phyloP scores from a whole-genome alignment of 1,284 basidiomycete species.

The Rhodotorula sp. region DNA sequence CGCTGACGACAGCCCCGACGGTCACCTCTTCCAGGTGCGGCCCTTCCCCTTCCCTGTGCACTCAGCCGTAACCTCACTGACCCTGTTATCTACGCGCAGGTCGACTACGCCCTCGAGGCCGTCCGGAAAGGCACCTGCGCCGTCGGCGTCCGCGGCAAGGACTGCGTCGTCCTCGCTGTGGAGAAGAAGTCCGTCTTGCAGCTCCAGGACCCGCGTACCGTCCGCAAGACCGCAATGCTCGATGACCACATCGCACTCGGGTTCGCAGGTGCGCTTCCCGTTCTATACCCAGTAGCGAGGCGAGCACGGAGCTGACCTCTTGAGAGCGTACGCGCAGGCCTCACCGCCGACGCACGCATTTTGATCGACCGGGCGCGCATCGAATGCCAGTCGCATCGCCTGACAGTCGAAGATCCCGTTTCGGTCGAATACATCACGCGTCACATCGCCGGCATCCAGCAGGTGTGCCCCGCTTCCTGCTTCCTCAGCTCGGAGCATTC shows the following conservation, averaged over 20 bases:
- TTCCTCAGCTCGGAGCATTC: not conserved
- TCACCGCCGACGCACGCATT: conserved; percentile 96
- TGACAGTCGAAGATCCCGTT: conserved; percentile 98
- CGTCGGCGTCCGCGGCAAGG: conserved; percentile 91
- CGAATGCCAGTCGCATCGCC: conserved; percentile 95
- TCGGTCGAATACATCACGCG: conserved; percentile 98
- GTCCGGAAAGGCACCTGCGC: conserved; percentile 97
- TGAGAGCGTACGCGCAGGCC: conserved; percentile 59
- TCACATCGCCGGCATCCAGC: conserved; percentile 96
- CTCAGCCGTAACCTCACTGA: not conserved
- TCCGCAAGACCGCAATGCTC: conserved; percentile 96
- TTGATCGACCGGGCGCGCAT: conserved; percentile 96
- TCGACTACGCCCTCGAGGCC: conserved; percentile 97
- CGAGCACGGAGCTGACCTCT: not conserved
- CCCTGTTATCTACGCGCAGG: conserved; percentile 59
- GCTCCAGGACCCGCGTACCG: conserved; percentile 95
- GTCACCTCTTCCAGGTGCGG: conserved; percentile 81
- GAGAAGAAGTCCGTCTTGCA: conserved; percentile 96
- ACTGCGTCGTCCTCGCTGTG: conserved; percentile 94
- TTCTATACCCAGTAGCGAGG: not conserved
- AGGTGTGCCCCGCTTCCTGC: conserved; percentile 63
- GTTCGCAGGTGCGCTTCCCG: conserved; percentile 75
- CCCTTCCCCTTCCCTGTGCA: not conserved
- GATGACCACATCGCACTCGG: conserved; percentile 98
- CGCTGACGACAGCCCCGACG: conserved; percentile 70